Evolutionary conservation across 768 basidiomycete species (phyloP), one percentile per base, ranked within the genome.

Genomic region (Nevesoporus exiguus): DNA sequence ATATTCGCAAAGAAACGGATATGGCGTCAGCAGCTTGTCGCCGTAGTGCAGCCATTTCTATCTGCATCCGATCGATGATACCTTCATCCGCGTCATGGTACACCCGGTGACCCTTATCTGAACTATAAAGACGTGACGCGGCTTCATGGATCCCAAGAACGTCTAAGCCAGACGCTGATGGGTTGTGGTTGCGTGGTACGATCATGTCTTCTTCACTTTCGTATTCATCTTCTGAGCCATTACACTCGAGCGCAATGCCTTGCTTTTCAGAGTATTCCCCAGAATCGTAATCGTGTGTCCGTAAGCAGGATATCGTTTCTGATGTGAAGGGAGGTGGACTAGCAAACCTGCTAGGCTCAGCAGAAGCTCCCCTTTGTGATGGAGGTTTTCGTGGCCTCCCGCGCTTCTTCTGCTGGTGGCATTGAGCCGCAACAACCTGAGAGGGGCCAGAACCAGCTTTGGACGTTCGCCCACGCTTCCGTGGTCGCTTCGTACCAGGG

Each of bases 401-500:
- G 30, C 73, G 73, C 48, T 74, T 77, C 64, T 69, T 78, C n/a
- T 66, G 64, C 9, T 66, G 59, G 5, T 52, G 51, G 22, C 55
- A 17, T 39, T 56, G 58, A 0, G 39, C 25, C 21, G 55, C 24
- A 34, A 60, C 61, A 17, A 27, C 46, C 42, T 57, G 54, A 31
- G 56, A 50, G n/a, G 58, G 37, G 13, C 61, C 59, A 27, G 65
- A 43, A 31, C 45, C 62, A 19, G 76, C 75, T 64, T 84, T 83
- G 54, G 77, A 80, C 9, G 80, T 71, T 19, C 86, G 78, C 24
- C 88, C 88, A 52, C 90, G 81, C 66, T 91, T 92, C 21, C 90
- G 81, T 40, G 90, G 90, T 53, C 90, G 82, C 71, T 92, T 92
- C 1, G 89, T 91, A 21, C 90, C 90, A 2, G 89, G 89, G 13